A percentile compares a stretch with the other conserved stretches of the same genome.
These are phyloP conservation scores for Wickerhamomyces chambardii DNA, from an alignment of 805 yeast genomes.

Conservation along the genomic window DNA sequence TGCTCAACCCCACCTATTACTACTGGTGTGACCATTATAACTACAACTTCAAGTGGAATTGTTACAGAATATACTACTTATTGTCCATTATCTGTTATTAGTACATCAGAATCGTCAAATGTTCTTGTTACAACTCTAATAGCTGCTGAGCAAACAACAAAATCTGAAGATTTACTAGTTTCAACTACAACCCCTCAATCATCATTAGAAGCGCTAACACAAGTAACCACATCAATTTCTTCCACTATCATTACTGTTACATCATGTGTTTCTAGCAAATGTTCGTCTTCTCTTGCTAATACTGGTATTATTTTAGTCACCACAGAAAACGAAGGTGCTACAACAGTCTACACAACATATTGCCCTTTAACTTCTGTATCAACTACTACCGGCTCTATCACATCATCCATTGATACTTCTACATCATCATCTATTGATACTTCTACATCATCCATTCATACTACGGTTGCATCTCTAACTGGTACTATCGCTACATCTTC, in stretches of 20 bases:
- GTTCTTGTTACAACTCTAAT: neutral
- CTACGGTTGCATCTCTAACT: conserved; percentile 28
- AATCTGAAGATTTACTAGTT: neutral
- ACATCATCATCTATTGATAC: conserved; percentile 15
- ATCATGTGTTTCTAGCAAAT: conserved; percentile 11
- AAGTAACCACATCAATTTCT: no score
- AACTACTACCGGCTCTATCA: conserved; percentile 16
- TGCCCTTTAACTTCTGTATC: conserved; percentile 20
- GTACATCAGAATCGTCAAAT: neutral
- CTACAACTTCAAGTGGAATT: conserved; percentile 14
- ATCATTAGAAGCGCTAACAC: no score
- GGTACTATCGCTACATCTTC: neutral
- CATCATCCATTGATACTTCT: conserved; percentile 24
- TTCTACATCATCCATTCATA: conserved; percentile 24
- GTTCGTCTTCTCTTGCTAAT: conserved; percentile 16
- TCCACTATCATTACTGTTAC: conserved; percentile 6
- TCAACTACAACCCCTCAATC: no score
- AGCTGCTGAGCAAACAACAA: neutral
- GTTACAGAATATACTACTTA: conserved; percentile 24
- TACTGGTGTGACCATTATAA: conserved; percentile 7
- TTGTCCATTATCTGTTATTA: conserved; percentile 8
- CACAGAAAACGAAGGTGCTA: conserved; percentile 16
- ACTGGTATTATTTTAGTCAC: conserved; percentile 17
- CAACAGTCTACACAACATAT: conserved; percentile 24
- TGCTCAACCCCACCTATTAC: conserved; percentile 3